Evolutionary conservation across 192 early-diverging fungal genomes (phyloP).

Genomic region (Coemansia erecta): DNA sequence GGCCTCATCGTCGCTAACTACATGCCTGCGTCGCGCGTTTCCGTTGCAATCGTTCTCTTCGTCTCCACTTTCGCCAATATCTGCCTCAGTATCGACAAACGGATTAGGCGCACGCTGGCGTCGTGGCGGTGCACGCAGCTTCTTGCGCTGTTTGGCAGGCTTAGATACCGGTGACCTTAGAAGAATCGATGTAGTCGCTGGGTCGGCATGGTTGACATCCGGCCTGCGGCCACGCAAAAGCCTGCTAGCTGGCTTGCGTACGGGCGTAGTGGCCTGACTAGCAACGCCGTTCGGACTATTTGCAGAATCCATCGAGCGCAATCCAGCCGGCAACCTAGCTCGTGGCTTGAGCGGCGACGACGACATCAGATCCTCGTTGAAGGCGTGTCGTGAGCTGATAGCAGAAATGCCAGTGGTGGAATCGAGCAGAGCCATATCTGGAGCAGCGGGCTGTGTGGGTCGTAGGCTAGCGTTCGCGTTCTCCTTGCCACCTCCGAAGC

Average conservation of each 20-base stretch:
- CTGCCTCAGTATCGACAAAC: slow-evolving; percentile 46
- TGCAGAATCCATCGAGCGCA: neutral
- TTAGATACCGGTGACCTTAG: neutral
- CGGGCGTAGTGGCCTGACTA: neutral
- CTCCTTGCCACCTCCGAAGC: neutral
- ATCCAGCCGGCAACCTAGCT: neutral
- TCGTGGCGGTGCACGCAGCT: slow-evolving; percentile 12
- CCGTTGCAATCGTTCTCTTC: slow-evolving; percentile 5
- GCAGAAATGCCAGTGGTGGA: too few relatives aligned
- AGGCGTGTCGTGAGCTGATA: neutral
- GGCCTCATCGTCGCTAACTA: slow-evolving; percentile 24
- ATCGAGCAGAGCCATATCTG: too few relatives aligned
- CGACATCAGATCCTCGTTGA: slow-evolving; percentile 12
- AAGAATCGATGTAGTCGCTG: neutral
- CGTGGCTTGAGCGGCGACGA: slow-evolving; percentile 12
- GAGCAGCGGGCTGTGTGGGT: too few relatives aligned
- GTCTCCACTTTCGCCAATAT: slow-evolving; percentile 37
- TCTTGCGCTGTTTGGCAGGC: slow-evolving; percentile 2
- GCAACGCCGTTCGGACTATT: neutral
- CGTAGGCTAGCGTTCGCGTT: too few relatives aligned
- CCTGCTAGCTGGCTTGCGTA: slow-evolving; percentile 9
- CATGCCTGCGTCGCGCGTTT: neutral
- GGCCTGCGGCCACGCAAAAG: slow-evolving; percentile 13
- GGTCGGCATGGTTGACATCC: neutral
- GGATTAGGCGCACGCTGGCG: slow-evolving; percentile 9